A percentile compares a stretch with the other conserved stretches of the same genome.
Evolutionary conservation across 306 rosid species (phyloP).

Genomic region (Calophaca sinica): DNA sequence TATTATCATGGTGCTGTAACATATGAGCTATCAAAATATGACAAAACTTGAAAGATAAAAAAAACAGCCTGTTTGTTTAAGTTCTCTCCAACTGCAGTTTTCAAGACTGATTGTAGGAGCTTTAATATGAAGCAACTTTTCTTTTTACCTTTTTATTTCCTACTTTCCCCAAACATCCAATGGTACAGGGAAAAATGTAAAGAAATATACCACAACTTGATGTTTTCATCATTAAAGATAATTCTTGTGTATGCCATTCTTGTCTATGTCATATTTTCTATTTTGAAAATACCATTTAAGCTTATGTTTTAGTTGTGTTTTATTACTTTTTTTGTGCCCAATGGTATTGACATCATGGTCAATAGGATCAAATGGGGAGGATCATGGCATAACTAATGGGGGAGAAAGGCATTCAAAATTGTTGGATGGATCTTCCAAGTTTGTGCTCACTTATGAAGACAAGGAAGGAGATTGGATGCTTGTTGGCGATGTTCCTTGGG

Average conservation of each 20-base stretch:
- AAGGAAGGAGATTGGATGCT: conserved; percentile 99
- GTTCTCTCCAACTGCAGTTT: conserved; percentile 1
- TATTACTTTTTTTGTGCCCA: not conserved
- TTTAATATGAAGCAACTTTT: conserved; percentile 14
- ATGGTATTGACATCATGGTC: conserved; percentile 32
- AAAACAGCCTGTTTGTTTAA: not conserved
- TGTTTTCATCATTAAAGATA: conserved; percentile 1
- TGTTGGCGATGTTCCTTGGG: conserved; percentile 99
- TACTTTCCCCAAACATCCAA: not conserved
- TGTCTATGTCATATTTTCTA: not conserved
- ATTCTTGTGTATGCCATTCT: not conserved
- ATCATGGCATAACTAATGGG: conserved; percentile 50
- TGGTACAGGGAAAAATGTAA: not conserved
- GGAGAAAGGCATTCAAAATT: conserved; percentile 62
- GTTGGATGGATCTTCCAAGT: conserved; percentile 75
- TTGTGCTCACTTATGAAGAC: conserved; percentile 95
- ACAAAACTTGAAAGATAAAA: not conserved
- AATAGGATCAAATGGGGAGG: conserved; percentile 64
- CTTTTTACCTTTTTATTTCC: not conserved
- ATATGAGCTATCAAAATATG: not conserved
- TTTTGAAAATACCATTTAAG: conserved; percentile 11
- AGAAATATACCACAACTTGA: conserved; percentile 1
- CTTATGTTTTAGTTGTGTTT: not conserved
- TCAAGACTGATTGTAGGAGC: not conserved
- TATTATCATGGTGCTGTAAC: not conserved